Conservation (phyloP, 2,329 filamentous ascomycete species). For the Beauveria varroae region DNA sequence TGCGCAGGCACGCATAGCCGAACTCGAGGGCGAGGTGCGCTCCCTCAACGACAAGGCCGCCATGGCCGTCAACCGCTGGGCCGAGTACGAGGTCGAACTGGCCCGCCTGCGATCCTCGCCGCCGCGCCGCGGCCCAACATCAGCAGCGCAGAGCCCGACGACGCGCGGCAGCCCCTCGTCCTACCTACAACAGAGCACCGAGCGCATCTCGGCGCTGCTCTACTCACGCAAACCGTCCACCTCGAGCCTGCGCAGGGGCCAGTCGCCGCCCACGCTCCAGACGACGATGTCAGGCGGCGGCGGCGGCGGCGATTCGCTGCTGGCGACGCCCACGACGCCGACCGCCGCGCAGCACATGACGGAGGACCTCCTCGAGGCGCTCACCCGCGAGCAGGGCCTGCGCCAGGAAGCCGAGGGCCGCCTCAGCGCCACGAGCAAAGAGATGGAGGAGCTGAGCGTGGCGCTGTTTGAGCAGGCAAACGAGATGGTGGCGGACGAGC, state of each 20-base stretch:
- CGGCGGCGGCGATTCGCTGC: slow-evolving; percentile 9
- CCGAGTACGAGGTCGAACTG: slow-evolving; percentile 76
- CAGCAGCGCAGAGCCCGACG: slow-evolving; percentile 15
- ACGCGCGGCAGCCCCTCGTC: slow-evolving; percentile 25
- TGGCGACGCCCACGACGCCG: slow-evolving; percentile 17
- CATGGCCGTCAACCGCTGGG: slow-evolving; percentile 56
- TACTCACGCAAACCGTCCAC: slow-evolving; percentile 40
- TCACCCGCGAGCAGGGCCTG: slow-evolving; percentile 59
- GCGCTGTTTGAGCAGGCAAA: slow-evolving; percentile 77
- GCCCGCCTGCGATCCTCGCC: slow-evolving; percentile 44
- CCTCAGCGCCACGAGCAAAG: slow-evolving; percentile 57
- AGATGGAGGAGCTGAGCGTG: slow-evolving; percentile 72
- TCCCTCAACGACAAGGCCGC: slow-evolving; percentile 64
- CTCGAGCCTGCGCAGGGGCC: slow-evolving; percentile 26
- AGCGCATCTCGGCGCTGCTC: slow-evolving; percentile 38
- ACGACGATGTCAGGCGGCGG: slow-evolving; percentile 4
- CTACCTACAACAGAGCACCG: slow-evolving; percentile 38
- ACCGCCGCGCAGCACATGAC: slow-evolving; percentile 17
- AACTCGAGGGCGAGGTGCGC: slow-evolving; percentile 64
- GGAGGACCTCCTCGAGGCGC: slow-evolving; percentile 52
- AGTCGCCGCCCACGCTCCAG: slow-evolving; percentile 16
- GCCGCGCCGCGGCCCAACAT: slow-evolving; percentile 6
- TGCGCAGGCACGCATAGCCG: slow-evolving; percentile 51
- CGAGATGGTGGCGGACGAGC: slow-evolving; percentile 76
- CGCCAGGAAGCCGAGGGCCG: slow-evolving; percentile 62